phyloP scores from a whole-genome alignment of 495 filamentous ascomycete species.

The Penicillium canariense region DNA sequence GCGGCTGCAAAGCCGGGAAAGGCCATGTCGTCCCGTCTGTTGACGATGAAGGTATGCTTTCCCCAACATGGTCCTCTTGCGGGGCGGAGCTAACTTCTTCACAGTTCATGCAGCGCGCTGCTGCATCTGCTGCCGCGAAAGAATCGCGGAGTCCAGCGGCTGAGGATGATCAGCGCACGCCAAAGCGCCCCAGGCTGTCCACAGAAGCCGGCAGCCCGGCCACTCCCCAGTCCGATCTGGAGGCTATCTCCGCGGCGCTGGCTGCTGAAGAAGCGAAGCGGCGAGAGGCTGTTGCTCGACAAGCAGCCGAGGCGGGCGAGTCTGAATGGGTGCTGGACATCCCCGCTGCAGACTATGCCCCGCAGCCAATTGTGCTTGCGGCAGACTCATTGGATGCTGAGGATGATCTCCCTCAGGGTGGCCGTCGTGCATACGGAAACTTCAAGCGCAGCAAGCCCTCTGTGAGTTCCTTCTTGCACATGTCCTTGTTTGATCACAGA shows the following conservation, averaged over 20 bases:
- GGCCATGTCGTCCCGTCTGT: slow-evolving; percentile 81
- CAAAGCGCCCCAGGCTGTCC: slow-evolving; percentile 48
- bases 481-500: not conserved
- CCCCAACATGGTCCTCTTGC: not conserved
- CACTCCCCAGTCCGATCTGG: slow-evolving; percentile 38
- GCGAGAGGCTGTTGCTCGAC: slow-evolving; percentile 63
- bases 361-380: slow-evolving; percentile 32
- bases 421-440: slow-evolving; percentile 39
- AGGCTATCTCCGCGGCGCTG: slow-evolving; percentile 68
- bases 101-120: slow-evolving; percentile 94
- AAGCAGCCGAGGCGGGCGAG: slow-evolving; percentile 75
- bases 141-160: slow-evolving; percentile 39
- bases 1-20: slow-evolving; percentile 53
- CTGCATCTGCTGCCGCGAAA: slow-evolving; percentile 50
- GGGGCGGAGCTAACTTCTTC: slow-evolving; percentile 10
- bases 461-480: slow-evolving; percentile 13
- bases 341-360: slow-evolving; percentile 15
- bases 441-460: slow-evolving; percentile 37
- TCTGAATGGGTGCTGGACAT: slow-evolving; percentile 77
- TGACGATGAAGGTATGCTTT: slow-evolving; percentile 78
- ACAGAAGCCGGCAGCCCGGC: slow-evolving; percentile 29
- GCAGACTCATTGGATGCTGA: slow-evolving; percentile 41
- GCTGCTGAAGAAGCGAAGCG: slow-evolving; percentile 74
- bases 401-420: slow-evolving; percentile 31
- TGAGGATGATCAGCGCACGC: slow-evolving; percentile 29